These are phyloP conservation scores for Kregervanrija fluxuum DNA, from an alignment of 805 yeast species.

Conservation along the genomic window DNA sequence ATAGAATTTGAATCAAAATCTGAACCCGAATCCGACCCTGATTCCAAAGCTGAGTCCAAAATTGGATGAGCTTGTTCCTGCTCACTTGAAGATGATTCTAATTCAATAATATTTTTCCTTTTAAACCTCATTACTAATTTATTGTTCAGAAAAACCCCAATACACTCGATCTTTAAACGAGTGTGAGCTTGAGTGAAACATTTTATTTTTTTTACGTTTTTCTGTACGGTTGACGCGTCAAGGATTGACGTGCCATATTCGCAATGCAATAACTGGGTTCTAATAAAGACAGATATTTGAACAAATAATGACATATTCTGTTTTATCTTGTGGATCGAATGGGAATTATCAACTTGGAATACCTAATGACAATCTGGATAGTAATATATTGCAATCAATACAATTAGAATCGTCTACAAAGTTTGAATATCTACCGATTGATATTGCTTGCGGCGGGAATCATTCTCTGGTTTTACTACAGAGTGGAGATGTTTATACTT, in stretches of 20 bases:
- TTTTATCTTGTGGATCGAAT: conserved; percentile 75
- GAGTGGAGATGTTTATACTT: conserved; percentile 44
- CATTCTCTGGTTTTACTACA: conserved; percentile 60
- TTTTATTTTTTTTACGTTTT: no score
- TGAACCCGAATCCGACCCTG: neutral
- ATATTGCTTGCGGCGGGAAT: conserved; percentile 77
- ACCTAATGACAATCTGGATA: neutral
- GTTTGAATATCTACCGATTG: conserved; percentile 1
- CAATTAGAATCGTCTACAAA: no score
- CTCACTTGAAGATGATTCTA: conserved; percentile 4
- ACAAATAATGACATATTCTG: conserved; percentile 10
- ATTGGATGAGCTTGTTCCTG: neutral
- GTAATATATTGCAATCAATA: no score
- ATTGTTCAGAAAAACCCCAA: no score
- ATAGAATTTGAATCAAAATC: no score
- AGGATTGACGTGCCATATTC: conserved; percentile 2
- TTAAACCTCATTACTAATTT: neutral
- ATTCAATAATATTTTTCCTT: conserved; percentile 3
- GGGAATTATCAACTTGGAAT: conserved; percentile 72
- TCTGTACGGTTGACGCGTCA: no score
- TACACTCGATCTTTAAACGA: no score
- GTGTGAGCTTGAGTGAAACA: no score
- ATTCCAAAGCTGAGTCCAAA: neutral
- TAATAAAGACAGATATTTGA: neutral
- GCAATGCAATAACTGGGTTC: neutral